These are phyloP conservation scores for Rhodotorula graminis DNA, from an alignment of 768 basidiomycete genomes.

Conservation along the genomic window DNA sequence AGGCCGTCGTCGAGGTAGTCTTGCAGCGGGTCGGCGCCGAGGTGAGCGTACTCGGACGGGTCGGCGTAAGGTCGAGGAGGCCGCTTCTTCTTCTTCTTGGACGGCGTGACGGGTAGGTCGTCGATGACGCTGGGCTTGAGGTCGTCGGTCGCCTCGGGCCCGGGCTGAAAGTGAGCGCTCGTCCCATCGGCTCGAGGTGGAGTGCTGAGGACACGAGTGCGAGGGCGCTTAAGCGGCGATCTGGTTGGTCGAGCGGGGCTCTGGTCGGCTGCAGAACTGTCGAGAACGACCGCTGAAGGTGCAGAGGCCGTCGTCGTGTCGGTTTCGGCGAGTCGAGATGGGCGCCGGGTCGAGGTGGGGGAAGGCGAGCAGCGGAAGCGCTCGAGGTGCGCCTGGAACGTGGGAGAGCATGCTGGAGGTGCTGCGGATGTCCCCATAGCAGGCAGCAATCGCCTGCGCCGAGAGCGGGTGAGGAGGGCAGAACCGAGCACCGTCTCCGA, in stretches of 20 bases:
- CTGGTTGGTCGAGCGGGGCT: background rate
- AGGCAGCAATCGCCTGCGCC: too few relatives aligned
- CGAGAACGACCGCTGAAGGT: too few relatives aligned
- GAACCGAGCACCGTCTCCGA: too few relatives aligned
- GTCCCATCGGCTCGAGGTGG: slow-evolving; percentile 4
- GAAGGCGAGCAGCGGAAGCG: slow-evolving; percentile 2
- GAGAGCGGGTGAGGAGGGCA: too few relatives aligned
- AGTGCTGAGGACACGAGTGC: background rate
- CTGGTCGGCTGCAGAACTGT: too few relatives aligned
- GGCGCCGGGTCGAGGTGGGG: background rate
- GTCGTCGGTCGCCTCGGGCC: background rate
- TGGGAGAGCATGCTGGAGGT: background rate
- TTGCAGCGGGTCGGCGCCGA: slow-evolving; percentile 16
- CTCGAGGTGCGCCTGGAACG: slow-evolving; percentile 7
- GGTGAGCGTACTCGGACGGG: slow-evolving; percentile 16
- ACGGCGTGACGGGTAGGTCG: background rate
- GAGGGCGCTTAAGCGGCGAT: background rate
- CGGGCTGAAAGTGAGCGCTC: slow-evolving; percentile 1
- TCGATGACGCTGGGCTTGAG: background rate
- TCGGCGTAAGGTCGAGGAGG: slow-evolving; percentile 18
- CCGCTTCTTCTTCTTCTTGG: slow-evolving; percentile 26
- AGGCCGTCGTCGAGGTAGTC: slow-evolving; percentile 10
- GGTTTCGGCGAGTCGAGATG: background rate
- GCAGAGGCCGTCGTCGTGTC: background rate
- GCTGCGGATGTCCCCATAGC: too few relatives aligned